These are phyloP conservation scores for Solanum chaucha DNA, from an alignment of 257 asterid species.

Conservation along the genomic window DNA sequence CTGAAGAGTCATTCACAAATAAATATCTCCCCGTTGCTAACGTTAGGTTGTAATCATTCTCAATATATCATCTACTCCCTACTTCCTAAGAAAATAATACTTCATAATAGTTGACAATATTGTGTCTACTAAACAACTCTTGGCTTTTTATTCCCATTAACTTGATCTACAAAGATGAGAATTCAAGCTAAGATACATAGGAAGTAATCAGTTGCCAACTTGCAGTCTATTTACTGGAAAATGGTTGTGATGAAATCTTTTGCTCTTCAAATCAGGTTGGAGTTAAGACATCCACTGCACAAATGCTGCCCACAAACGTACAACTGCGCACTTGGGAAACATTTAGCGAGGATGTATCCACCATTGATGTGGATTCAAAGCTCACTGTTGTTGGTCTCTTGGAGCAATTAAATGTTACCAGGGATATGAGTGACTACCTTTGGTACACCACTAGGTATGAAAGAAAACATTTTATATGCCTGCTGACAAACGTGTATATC, in stretches of 20 bases:
- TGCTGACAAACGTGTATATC: neutral
- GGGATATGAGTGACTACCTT: slow-evolving; percentile 84
- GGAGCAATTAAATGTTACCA: slow-evolving; percentile 86
- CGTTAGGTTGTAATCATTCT: neutral
- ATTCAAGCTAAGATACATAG: neutral
- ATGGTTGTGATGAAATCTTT: neutral
- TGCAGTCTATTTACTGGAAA: neutral
- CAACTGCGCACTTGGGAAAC: slow-evolving; percentile 58
- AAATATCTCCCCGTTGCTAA: neutral
- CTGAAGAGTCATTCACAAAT: neutral
- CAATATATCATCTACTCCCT: neutral
- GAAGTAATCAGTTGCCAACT: neutral
- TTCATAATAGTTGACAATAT: neutral
- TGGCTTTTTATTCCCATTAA: neutral
- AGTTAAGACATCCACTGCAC: slow-evolving; percentile 34
- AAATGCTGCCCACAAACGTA: slow-evolving; percentile 46
- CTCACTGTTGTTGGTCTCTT: slow-evolving; percentile 54
- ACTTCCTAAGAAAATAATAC: neutral
- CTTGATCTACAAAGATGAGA: neutral
- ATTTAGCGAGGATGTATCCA: slow-evolving; percentile 55
- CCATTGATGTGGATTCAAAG: slow-evolving; percentile 43
- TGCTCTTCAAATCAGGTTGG: slow-evolving; percentile 34
- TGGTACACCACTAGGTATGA: slow-evolving; percentile 91
- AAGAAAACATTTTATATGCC: neutral
- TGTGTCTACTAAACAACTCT: neutral